Base-by-base conservation (phyloP, 2,329 filamentous ascomycete species). In the Penicillium nordicum region DNA sequence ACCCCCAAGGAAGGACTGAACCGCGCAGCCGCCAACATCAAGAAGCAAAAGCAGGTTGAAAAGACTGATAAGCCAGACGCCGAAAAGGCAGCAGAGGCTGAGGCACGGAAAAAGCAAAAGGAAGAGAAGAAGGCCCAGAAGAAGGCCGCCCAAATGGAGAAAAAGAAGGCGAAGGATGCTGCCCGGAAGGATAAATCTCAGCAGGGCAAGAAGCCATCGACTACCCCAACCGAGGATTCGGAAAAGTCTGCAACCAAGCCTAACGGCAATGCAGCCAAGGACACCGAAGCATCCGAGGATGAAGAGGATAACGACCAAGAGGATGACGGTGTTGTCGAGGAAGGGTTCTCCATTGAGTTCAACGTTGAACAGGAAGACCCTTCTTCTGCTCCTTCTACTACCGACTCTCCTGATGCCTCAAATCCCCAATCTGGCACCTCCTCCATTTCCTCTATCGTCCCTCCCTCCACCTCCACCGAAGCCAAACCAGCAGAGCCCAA, bases 391-490 rank as follows among this genome's bases (percentile, higher is more conserved):
- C 74, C 79, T 14, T 77, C 79, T 34, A 77, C 78, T 30, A 81
- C 84, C 47, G 76, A 79, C 44, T 89, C 87, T 8, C 83, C 85
- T 25, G 87, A 90, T 69, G 76, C 74, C 50, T 77, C 78, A 18
- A 74, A 80, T 61, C 72, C 76, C 59, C 74, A 78, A 57, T 81
- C 79, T 1, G 79, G 73, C 58, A 83, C 82, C 45, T 90, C 88
- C 30, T 91, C 88, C 18, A 82, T 86, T 53, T 89, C 88, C 53
- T 90, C 88, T 23, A 81, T 85, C 45, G 78, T 84, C 12, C 79
- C 85, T 7, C 65, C 69, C 32, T 62, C 68, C 62, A 63, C 69
- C 57, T 57, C 59, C 44, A 65, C 63, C 57, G 66, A 70, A 58
- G 61, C 61, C 57, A 63, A 69, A 47, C 58, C 66, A 41, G 57